Percentiles rank a stretch among this genome's conserved stretches.
Evolutionary conservation across 257 asterid genomes (phyloP).

Genomic region (Gardenia jasminoides): DNA sequence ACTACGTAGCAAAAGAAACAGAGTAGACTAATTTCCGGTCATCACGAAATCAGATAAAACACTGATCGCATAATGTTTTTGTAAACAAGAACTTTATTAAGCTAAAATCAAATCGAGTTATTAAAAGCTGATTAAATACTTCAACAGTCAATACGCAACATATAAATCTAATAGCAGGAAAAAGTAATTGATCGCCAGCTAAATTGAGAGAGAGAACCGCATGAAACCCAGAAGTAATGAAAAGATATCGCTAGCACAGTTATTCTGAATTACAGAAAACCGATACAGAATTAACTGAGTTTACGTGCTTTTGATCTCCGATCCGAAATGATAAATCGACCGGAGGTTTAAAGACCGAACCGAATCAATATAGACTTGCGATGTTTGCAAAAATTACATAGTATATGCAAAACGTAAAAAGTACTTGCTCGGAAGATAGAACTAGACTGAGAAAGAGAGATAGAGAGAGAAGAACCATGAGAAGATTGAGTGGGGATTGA

Average conservation of each 20-base stretch:
- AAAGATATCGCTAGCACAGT: neutral
- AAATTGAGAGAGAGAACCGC: too few relatives aligned
- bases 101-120: neutral
- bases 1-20: neutral
- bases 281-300: neutral
- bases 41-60: neutral
- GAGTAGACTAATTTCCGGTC: neutral
- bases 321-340: neutral
- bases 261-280: neutral
- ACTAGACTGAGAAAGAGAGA: conserved; percentile 11
- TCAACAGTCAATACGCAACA: neutral
- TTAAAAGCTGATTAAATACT: neutral
- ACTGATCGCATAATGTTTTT: neutral
- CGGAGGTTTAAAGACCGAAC: neutral
- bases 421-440: neutral
- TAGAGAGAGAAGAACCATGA: conserved; percentile 48
- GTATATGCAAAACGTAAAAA: neutral
- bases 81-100: neutral
- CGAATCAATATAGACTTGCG: neutral
- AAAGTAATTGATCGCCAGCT: neutral
- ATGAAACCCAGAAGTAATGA: too few relatives aligned
- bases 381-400: neutral
- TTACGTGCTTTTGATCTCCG: neutral
- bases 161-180: neutral
- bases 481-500: conserved; percentile 58